Evolutionary conservation across 768 basidiomycete species (phyloP).

Genomic region (Butyriboletus loyo): DNA sequence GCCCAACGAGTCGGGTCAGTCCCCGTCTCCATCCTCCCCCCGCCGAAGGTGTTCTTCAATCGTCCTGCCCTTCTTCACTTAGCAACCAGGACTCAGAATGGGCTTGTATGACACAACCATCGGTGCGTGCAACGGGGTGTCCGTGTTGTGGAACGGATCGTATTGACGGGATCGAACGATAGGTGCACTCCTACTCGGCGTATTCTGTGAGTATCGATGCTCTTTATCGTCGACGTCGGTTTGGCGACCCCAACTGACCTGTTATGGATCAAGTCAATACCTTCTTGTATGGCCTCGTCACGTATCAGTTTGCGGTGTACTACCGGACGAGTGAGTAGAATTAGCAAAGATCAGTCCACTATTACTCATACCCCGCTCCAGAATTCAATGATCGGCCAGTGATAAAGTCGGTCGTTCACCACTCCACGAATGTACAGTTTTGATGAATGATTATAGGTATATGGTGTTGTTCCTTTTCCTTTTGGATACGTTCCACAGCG

Average conservation of each 20-base stretch:
- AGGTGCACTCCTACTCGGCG: constrained; percentile 20
- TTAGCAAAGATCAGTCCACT: neutral
- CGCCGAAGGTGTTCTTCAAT: too few relatives aligned
- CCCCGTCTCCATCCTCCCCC: neutral
- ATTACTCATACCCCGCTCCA: neutral
- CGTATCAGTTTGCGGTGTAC: constrained; percentile 41
- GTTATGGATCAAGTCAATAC: constrained; percentile 20
- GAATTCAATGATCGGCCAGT: constrained; percentile 15
- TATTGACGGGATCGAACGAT: neutral
- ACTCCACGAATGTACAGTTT: too few relatives aligned
- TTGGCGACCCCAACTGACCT: neutral
- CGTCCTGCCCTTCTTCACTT: neutral
- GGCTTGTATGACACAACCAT: constrained; percentile 1
- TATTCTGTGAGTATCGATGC: constrained; percentile 22
- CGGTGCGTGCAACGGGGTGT: neutral
- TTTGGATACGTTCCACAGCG: constrained; percentile 20
- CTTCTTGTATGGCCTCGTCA: constrained; percentile 40
- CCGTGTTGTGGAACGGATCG: too few relatives aligned
- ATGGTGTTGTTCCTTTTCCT: constrained; percentile 19
- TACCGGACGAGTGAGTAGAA: constrained; percentile 19
- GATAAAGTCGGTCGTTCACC: neutral
- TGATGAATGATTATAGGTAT: neutral
- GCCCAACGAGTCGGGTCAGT: neutral
- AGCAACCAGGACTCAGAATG: neutral
- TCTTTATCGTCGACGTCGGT: neutral